Percentiles rank a stretch among this genome's conserved stretches.
These are phyloP conservation scores for Candida broadrunensis DNA, from an alignment of 805 yeast species.

Conservation along the genomic window DNA sequence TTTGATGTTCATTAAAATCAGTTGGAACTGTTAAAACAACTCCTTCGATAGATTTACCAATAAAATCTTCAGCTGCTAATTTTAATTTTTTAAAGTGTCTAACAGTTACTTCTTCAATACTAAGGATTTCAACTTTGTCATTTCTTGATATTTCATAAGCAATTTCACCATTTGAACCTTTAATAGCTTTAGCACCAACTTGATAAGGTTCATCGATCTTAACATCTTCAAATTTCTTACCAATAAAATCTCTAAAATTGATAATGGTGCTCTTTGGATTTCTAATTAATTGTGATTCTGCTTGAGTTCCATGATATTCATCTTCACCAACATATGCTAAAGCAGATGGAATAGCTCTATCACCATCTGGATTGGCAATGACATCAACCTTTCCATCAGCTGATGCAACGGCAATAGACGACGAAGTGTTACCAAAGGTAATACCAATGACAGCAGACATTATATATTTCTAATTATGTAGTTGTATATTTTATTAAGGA, in stretches of 20 bases:
- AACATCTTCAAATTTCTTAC: slow-evolving; percentile 66
- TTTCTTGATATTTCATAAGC: slow-evolving; percentile 63
- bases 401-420: slow-evolving; percentile 86
- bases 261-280: slow-evolving; percentile 82
- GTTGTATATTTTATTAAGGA: background rate
- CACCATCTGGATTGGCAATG: slow-evolving; percentile 99
- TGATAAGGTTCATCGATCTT: slow-evolving; percentile 53
- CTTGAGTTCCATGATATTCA: slow-evolving; percentile 97
- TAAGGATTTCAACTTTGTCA: slow-evolving; percentile 49
- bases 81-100: slow-evolving; percentile 83
- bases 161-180: slow-evolving; percentile 58
- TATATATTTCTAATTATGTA: too few species aligned
- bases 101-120: slow-evolving; percentile 74
- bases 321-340: slow-evolving; percentile 90
- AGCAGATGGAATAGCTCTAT: slow-evolving; percentile 92
- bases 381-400: slow-evolving; percentile 92
- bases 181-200: slow-evolving; percentile 58
- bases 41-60: slow-evolving; percentile 77
- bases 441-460: slow-evolving; percentile 76
- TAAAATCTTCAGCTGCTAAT: slow-evolving; percentile 88
- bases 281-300: slow-evolving; percentile 87
- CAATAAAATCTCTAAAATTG: slow-evolving; percentile 92
- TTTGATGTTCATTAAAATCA: slow-evolving; percentile 74
- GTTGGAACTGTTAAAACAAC: slow-evolving; percentile 91
- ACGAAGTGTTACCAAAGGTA: slow-evolving; percentile 93